phyloP scores from a whole-genome alignment of 352 stramenopile genomes.

The Pythium pectinolyticum region DNA sequence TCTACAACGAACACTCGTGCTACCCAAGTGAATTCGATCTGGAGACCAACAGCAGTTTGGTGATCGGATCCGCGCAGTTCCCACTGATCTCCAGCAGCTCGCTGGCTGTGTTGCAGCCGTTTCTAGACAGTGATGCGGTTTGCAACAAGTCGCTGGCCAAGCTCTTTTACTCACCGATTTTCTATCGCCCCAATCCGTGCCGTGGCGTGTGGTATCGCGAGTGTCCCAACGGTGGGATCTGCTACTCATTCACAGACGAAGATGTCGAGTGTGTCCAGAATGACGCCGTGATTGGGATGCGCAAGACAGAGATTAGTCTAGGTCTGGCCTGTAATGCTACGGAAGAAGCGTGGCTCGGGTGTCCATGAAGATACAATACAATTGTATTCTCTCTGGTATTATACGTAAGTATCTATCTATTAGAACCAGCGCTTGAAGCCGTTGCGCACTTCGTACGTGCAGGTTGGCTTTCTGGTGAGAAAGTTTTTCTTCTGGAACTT shows the following conservation, averaged over 20 bases:
- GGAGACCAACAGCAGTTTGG: not conserved
- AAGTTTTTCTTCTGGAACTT: constrained; percentile 60
- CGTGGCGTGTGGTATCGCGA: constrained; percentile 24
- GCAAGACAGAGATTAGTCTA: constrained; percentile 6
- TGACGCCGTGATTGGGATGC: constrained; percentile 8
- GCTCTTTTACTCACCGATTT: no score
- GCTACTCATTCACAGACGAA: constrained; percentile 1
- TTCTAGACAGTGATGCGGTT: not conserved
- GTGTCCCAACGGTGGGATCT: constrained; percentile 29
- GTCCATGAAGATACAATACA: not conserved
- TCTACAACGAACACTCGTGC: not conserved
- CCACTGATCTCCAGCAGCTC: constrained; percentile 13
- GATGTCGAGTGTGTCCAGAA: not conserved
- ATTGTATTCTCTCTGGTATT: not conserved
- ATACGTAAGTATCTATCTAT: not conserved
- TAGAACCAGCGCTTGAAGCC: constrained; percentile 63
- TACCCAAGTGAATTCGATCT: constrained; percentile 11
- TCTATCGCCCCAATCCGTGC: no score
- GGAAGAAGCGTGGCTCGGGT: constrained; percentile 35
- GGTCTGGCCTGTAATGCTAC: constrained; percentile 22
- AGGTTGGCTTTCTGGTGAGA: constrained; percentile 43
- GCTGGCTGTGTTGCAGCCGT: constrained; percentile 8
- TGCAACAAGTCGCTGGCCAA: constrained; percentile 3
- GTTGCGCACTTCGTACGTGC: constrained; percentile 34
- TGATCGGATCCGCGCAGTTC: constrained; percentile 4